Evolutionary conservation across 805 yeast species (phyloP), one percentile per base, ranked within the genome.

Genomic region (Yarrowia bubula): DNA sequence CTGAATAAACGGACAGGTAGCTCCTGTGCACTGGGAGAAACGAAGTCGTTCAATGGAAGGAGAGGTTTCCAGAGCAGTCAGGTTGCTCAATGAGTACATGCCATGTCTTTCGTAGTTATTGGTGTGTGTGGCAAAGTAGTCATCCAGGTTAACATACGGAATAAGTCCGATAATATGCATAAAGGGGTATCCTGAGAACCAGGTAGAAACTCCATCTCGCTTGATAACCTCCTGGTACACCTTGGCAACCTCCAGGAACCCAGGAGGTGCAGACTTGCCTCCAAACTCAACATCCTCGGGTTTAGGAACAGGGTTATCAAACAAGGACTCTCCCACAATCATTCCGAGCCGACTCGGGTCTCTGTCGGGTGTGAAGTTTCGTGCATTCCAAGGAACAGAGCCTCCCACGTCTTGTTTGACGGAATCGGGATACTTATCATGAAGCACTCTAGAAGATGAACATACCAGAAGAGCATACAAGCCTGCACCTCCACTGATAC

Each of bases 141-240:
- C 64, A 8, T 42, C 51, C 42, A 58, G n/a, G 50, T 42, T 17
- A 4, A 58, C 43, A 17, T 9, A 58, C 1, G 50, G 64, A 58
- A 58, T 58, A 2, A 58, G 35, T n/a, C 64, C 64, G 15, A 58
- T 58, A 42, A 58, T 58, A 15, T 58, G 51, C 64, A 58, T 58
- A 22, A 44, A 55, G 13, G 61, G 61, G 31, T 55, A 55, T 11
- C 61, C 61, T 1, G 61, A 55, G 38, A 55, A 55, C 61, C 61
- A 55, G 8, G 61, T 55, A 15, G 61, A 28, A 0, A 38, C 44
- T 1, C 33, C 18, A 22, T 55, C 61, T 1, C 43, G 43, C 42
- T 38, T 41, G 31, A 55, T 38, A 11, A 14, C 17, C 10, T 28
- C 61, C 17, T 38, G 47, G 47, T 55, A 55, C 18, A 38, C 47